Evolutionary conservation across 2,329 filamentous ascomycete genomes (phyloP).

Genomic region (Cordyceps militaris): DNA sequence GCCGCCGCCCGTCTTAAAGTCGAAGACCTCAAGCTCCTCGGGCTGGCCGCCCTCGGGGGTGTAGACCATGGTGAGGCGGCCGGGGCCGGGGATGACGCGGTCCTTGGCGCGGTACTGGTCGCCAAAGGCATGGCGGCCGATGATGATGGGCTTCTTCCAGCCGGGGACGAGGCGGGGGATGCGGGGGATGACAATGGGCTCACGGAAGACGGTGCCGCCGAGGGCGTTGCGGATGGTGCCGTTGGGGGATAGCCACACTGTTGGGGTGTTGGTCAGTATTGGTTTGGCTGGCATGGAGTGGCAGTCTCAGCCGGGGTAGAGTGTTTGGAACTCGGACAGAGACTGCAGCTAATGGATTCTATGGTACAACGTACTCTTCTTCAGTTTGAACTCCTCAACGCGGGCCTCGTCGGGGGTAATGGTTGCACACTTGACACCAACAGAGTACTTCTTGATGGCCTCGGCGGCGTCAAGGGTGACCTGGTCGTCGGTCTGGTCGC

Average conservation of each 20-base stretch:
- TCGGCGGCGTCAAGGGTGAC: slow-evolving; percentile 93
- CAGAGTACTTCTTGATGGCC: slow-evolving; percentile 98
- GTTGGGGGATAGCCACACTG: slow-evolving; percentile 98
- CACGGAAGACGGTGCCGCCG: slow-evolving; percentile 96
- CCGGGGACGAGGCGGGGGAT: slow-evolving; percentile 91
- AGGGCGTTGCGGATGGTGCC: slow-evolving; percentile 72
- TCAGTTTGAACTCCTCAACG: slow-evolving; percentile 96
- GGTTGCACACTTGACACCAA: slow-evolving; percentile 98
- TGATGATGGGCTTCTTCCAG: slow-evolving; percentile 99
- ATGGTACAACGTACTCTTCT: slow-evolving; percentile 66
- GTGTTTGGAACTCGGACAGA: not conserved
- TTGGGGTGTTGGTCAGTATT: slow-evolving; percentile 4
- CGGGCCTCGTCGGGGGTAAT: slow-evolving; percentile 97
- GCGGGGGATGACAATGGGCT: slow-evolving; percentile 91
- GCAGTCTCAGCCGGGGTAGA: not conserved
- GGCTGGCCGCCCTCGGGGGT: slow-evolving; percentile 78
- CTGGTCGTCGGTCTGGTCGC: slow-evolving; percentile 92
- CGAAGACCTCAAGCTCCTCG: slow-evolving; percentile 80
- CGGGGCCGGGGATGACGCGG: slow-evolving; percentile 70
- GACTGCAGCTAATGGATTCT: slow-evolving; percentile 14
- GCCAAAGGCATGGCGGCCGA: slow-evolving; percentile 95
- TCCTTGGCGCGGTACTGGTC: slow-evolving; percentile 97
- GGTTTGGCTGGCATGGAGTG: not conserved
- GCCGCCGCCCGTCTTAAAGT: slow-evolving; percentile 80
- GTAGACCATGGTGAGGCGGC: slow-evolving; percentile 91